These are phyloP conservation scores for Huntiella moniliformis DNA, from an alignment of 2,329 filamentous ascomycete species.

Conservation along the genomic window DNA sequence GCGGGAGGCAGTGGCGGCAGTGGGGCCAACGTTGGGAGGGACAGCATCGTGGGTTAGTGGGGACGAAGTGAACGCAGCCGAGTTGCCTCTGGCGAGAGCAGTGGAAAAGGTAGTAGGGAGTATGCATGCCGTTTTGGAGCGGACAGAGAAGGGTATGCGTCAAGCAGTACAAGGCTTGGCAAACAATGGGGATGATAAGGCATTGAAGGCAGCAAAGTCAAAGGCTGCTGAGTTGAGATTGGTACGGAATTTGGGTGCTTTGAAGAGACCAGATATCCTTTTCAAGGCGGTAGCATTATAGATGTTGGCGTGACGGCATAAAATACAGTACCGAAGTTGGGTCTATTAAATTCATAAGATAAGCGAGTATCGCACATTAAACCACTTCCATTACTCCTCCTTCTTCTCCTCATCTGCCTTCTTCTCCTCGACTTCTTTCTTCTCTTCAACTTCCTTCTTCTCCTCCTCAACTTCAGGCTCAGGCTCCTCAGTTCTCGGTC, in stretches of 20 bases:
- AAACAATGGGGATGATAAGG: constrained; percentile 29
- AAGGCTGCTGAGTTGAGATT: constrained; percentile 80
- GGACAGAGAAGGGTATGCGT: constrained; percentile 46
- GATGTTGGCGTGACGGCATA: background rate
- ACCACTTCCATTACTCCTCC: no score
- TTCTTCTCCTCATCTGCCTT: no score
- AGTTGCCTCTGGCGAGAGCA: constrained; percentile 68
- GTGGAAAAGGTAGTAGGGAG: constrained; percentile 74
- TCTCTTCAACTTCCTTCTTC: no score
- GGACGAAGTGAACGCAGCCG: constrained; percentile 47
- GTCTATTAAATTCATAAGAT: no score
- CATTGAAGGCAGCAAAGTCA: constrained; percentile 41
- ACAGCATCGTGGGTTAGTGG: constrained; percentile 55
- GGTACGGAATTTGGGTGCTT: constrained; percentile 50
- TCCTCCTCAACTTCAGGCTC: no score
- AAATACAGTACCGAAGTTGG: no score
- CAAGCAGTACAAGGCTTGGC: constrained; percentile 24
- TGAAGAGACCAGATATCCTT: constrained; percentile 46
- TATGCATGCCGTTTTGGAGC: constrained; percentile 71
- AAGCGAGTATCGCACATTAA: no score
- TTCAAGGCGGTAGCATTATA: constrained; percentile 32
- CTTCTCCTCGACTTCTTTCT: no score
- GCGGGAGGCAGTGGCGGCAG: constrained; percentile 51
- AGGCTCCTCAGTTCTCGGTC: no score
- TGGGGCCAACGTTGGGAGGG: constrained; percentile 24